A percentile compares a stretch with the other conserved stretches of the same genome.
These are phyloP conservation scores for Trypanosoma conorhini DNA, from an alignment of 208 protist species.

Conservation along the genomic window DNA sequence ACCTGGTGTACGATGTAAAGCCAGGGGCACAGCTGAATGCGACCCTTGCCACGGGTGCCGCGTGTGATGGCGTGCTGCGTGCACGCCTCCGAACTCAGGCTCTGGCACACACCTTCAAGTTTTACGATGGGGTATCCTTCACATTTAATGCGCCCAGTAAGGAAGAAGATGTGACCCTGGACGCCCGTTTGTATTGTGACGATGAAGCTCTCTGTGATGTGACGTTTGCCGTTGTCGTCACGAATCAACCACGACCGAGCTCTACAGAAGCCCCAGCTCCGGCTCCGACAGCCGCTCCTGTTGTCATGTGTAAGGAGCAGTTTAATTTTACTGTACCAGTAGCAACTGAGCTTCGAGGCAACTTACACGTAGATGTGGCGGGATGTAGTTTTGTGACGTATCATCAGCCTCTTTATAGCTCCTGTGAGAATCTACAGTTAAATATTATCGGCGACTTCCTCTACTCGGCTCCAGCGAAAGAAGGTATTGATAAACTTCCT, in stretches of 20 bases:
- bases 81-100: conserved; percentile 10
- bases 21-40: conserved; percentile 22
- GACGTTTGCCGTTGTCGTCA: conserved; percentile 42
- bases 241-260: conserved; percentile 27
- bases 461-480: conserved; percentile 48
- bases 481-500: conserved; percentile 45
- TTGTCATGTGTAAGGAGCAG: conserved; percentile 32
- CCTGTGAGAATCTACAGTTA: conserved; percentile 37
- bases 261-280: conserved; percentile 15
- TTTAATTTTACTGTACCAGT: conserved; percentile 54
- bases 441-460: conserved; percentile 76
- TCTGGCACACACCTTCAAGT: conserved; percentile 7
- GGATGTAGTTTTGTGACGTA: conserved; percentile 57
- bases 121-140: conserved; percentile 31
- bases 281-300: neutral
- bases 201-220: conserved; percentile 45
- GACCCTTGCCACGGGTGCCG: conserved; percentile 16
- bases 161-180: conserved; percentile 42
- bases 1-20: conserved; percentile 21
- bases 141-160: conserved; percentile 40
- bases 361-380: conserved; percentile 31
- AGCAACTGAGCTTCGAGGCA: conserved; percentile 43
- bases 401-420: conserved; percentile 30
- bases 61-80: conserved; percentile 19
- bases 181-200: conserved; percentile 46